Percentiles rank a stretch among this genome's conserved stretches.
Conservation (phyloP, 148 eudicot species). For the Heliosperma pusillum region DNA sequence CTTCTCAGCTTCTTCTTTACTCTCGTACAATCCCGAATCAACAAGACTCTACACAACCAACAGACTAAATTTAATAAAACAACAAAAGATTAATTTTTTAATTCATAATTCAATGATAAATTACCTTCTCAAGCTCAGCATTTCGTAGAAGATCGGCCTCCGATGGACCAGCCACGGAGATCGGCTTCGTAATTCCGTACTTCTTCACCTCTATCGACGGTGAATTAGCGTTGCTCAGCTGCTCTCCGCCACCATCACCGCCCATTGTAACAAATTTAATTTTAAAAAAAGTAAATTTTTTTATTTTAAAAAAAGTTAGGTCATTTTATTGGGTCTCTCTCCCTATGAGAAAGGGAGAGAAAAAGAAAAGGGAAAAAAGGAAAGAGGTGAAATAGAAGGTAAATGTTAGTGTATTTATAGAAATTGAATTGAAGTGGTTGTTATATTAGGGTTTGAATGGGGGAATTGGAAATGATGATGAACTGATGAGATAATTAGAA, state of each 20-base stretch:
- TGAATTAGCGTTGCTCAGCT: not conserved
- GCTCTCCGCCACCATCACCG: constrained; percentile 41
- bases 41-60: constrained; percentile 38
- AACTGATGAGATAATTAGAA: not conserved
- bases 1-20: constrained; percentile 45
- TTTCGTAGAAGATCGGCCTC: constrained; percentile 57
- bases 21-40: constrained; percentile 58
- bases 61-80: not conserved
- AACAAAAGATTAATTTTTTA: not conserved
- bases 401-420: not conserved
- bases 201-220: constrained; percentile 24
- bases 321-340: not conserved
- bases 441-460: constrained; percentile 9
- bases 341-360: constrained; percentile 2
- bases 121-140: constrained; percentile 50
- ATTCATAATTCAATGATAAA: not conserved
- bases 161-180: constrained; percentile 56
- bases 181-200: constrained; percentile 50
- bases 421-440: not conserved
- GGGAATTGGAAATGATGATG: not conserved
- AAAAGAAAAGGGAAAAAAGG: not conserved
- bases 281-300: constrained; percentile 7
- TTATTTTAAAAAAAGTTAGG: not conserved
- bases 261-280: constrained; percentile 22
- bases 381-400: not conserved